Evolutionary conservation across 2,329 filamentous ascomycete species (phyloP).

Genomic region (Penicillium sp.): DNA sequence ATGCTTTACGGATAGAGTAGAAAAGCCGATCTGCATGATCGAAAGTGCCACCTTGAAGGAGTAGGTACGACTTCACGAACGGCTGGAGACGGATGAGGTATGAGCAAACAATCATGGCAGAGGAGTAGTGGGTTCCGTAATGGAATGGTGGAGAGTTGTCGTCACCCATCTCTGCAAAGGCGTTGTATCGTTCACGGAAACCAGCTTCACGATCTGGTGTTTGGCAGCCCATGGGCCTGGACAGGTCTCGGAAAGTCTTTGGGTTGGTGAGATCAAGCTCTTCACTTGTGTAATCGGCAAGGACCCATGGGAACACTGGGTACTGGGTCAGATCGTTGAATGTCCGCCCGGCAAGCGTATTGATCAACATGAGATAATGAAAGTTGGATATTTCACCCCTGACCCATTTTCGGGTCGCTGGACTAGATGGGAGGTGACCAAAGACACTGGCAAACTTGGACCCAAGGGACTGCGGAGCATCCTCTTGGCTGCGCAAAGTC

Average conservation of each 20-base stretch:
- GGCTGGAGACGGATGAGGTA: slow-evolving; percentile 94
- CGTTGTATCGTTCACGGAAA: slow-evolving; percentile 80
- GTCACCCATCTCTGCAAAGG: slow-evolving; percentile 88
- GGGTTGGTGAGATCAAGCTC: slow-evolving; percentile 86
- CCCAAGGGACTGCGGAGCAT: slow-evolving; percentile 68
- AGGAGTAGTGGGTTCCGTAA: slow-evolving; percentile 98
- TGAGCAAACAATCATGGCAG: slow-evolving; percentile 96
- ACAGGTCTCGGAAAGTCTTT: slow-evolving; percentile 82
- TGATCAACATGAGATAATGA: slow-evolving; percentile 97
- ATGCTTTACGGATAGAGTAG: slow-evolving; percentile 86
- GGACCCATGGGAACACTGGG: slow-evolving; percentile 94
- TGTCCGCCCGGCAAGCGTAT: slow-evolving; percentile 93
- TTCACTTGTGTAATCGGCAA: slow-evolving; percentile 93
- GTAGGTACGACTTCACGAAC: slow-evolving; percentile 91
- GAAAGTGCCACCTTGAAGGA: slow-evolving; percentile 93
- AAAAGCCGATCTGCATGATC: slow-evolving; percentile 96
- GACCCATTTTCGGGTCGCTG: slow-evolving; percentile 85
- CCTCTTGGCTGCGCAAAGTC: slow-evolving; percentile 68
- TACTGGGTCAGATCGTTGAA: slow-evolving; percentile 99
- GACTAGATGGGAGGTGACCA: slow-evolving; percentile 76
- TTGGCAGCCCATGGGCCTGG: slow-evolving; percentile 96
- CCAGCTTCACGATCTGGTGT: slow-evolving; percentile 72
- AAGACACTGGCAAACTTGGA: slow-evolving; percentile 93
- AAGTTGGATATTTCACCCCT: slow-evolving; percentile 97
- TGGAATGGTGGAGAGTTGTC: slow-evolving; percentile 76